Evolutionary conservation across 148 eudicot species (phyloP), one percentile per base, ranked within the genome.

Genomic region (Silene uniflora): DNA sequence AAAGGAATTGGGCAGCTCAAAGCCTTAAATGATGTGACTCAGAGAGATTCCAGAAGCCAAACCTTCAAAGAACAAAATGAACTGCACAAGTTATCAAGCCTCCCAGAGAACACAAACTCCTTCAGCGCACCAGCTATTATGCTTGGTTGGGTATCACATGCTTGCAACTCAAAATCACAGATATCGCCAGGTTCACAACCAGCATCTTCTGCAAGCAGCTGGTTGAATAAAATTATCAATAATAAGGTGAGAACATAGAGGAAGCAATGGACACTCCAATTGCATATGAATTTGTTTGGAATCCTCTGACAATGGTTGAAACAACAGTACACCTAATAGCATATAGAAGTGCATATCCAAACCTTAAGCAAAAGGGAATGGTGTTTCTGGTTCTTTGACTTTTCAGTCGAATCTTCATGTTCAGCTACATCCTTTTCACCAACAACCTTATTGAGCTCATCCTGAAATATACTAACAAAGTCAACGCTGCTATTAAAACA

Each of bases 1-100:
- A 17, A 17, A 35, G 4, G 59, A 32, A 13, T 29, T 59, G 14
- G 32, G 2, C 21, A 60, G 25, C 17, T 65, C 18, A 11, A 17
- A 35, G 60, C 25, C 17, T 65, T 18, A 11, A 17, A 35, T 42
- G 25, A 7, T 63, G 21, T 61, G 42, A 60, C 49, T 63, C 8
- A 62, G 49, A 61, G 29, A 54, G 16, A 4, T 64, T 18, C 27
- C 61, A 72, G 8, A 72, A 73, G 75, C 58, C 79, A 42, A 72
- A 95, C 99, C 90, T 90, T 85, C 60, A 95, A 83, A 71, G 99
- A 90, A 87, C 99, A 95, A 80, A 87, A 95, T 46, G 97, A 90
- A 91, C 88, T 90, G 89, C 97, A 95, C 62, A 95, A 89, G 76
- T 95, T 95, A 81, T 95, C 99, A 71, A 95, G 96, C 85, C 99